Percentiles rank a stretch among this genome's conserved stretches.
These are phyloP conservation scores for Fusarium oligoseptatum DNA, from an alignment of 2,329 filamentous ascomycete species.

Conservation along the genomic window DNA sequence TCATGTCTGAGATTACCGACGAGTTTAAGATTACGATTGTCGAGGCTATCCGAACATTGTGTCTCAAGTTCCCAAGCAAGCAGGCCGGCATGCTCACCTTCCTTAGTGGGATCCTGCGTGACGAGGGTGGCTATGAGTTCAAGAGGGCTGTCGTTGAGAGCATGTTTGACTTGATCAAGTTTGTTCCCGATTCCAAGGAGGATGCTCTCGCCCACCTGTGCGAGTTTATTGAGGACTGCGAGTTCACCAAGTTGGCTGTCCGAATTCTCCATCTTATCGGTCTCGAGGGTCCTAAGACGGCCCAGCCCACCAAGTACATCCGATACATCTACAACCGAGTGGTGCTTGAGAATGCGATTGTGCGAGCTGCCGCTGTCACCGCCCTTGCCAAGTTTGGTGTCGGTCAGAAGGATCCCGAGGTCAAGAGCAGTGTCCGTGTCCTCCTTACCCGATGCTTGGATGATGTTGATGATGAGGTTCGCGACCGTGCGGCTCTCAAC, in stretches of 20 bases:
- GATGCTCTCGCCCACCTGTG: constrained; percentile 93
- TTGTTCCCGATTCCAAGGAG: constrained; percentile 88
- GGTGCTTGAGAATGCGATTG: constrained; percentile 95
- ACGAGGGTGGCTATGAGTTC: constrained; percentile 98
- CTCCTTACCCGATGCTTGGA: constrained; percentile 93
- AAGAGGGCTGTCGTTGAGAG: constrained; percentile 98
- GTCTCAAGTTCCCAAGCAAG: constrained; percentile 97
- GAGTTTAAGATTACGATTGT: constrained; percentile 99
- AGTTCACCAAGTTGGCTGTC: constrained; percentile 97
- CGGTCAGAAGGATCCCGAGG: constrained; percentile 93
- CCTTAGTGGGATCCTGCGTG: constrained; percentile 94
- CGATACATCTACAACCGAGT: constrained; percentile 99
- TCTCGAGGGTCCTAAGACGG: constrained; percentile 93
- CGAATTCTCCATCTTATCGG: constrained; percentile 95
- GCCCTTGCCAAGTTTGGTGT: constrained; percentile 97
- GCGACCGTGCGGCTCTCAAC: constrained; percentile 94
- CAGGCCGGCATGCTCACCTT: constrained; percentile 98
- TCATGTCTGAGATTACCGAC: constrained; percentile 99
- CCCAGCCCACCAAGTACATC: constrained; percentile 97
- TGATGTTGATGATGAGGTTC: constrained; percentile 97
- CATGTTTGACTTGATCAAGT: constrained; percentile 99
- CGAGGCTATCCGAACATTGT: constrained; percentile 95
- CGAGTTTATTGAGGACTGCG: constrained; percentile 99
- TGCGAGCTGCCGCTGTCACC: constrained; percentile 94
- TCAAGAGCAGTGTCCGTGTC: constrained; percentile 95